Evolutionary conservation across 2,329 filamentous ascomycete genomes (phyloP), one percentile per base, ranked within the genome.

Genomic region (Fusarium algeriense): DNA sequence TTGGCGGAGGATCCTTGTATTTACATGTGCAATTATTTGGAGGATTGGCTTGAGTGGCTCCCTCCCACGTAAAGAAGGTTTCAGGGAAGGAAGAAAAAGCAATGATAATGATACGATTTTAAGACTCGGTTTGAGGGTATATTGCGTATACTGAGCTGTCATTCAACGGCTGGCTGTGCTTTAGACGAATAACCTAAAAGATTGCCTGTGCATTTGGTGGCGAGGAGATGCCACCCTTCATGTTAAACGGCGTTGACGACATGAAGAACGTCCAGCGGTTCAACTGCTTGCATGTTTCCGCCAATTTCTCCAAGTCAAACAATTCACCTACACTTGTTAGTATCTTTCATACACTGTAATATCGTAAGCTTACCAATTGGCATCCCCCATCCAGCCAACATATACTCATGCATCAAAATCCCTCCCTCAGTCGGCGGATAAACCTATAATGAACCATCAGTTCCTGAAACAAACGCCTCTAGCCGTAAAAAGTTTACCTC

Each of bases 241-340:
- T 71, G 23, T 87, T 86, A 38, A 87, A 75, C 3, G 85, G 85
- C 50, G 82, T 78, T 23, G 83, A 85, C 2, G 81, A 81, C 23
- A 88, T 75, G 65, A 88, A 88, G 64, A 88, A 88, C 0, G 78
- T 80, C 81, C 83, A 87, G 17, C 84, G 60, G 15, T 80, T 82
- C 9, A 83, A 81, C 65, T 85, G 81, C 65, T 87, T 88, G 78
- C 89, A 90, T 3, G 80, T 85, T 81, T 85, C 76, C 15, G 77
- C 77, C 48, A 81, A 64, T 26, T 61, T 73, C 57, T 81, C 79
- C 28, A 81, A 59, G 40, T 82, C 78, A 34, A 80, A 81, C 2
- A 80, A 61, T 46, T 84, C 82, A 56, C 79, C 77, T 64, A 79
- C 76, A 40, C 19, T 4, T 1, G 8, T 70, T 64, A 69, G 60